A percentile compares a stretch with the other conserved stretches of the same genome.
phyloP scores from a whole-genome alignment of 164 flowering plant species.

The Umbilicus rupestris region DNA sequence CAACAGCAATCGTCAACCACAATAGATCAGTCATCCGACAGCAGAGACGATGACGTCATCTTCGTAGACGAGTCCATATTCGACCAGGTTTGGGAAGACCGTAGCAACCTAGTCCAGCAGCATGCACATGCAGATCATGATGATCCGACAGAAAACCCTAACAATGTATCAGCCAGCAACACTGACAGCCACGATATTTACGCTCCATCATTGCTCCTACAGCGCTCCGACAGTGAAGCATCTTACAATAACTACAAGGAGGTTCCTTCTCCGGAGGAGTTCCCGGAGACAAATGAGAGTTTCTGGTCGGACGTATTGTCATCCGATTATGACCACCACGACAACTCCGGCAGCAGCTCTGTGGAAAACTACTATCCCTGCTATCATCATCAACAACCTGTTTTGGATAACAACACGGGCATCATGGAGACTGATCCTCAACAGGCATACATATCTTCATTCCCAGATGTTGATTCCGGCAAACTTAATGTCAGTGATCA shows the following conservation, averaged over 20 bases:
- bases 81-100: background rate
- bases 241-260: background rate
- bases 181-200: background rate
- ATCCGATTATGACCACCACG: background rate
- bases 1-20: background rate
- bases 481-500: background rate
- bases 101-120: background rate
- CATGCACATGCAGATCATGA: background rate
- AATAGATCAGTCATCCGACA: background rate
- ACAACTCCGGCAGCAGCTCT: background rate
- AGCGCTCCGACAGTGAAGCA: background rate
- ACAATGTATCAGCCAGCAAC: background rate
- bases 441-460: background rate
- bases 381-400: background rate
- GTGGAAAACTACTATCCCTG: background rate
- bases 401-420: background rate
- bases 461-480: background rate
- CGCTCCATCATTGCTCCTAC: background rate
- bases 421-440: background rate
- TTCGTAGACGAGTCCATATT: background rate
- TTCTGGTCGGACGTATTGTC: slow-evolving; percentile 3
- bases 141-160: background rate
- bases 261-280: background rate
- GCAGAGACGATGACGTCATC: background rate
- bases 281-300: slow-evolving; percentile 4